Percentiles rank a stretch among this genome's conserved stretches.
phyloP scores from a whole-genome alignment of 1,139 yeast species.

The Entelexis sorbosivorans region DNA sequence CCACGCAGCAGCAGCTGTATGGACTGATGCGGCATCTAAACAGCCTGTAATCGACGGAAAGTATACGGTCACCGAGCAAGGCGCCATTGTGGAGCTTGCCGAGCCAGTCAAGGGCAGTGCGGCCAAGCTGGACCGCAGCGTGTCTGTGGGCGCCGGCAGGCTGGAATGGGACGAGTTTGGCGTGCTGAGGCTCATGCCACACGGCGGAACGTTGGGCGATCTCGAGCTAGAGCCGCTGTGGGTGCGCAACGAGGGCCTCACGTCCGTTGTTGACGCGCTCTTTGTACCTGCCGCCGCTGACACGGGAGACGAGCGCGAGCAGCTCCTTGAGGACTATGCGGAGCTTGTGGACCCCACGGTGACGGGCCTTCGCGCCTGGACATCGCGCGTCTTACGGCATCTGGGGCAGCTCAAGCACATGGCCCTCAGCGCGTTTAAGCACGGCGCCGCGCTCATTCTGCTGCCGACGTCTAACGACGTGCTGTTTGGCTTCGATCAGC shows the following conservation, averaged over 20 bases:
- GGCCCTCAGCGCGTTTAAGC: background rate
- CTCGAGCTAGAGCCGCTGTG: conserved; percentile 26
- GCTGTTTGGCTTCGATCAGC: conserved; percentile 30
- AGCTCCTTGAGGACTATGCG: background rate
- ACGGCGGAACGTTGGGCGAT: background rate
- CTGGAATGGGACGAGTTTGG: conserved; percentile 14
- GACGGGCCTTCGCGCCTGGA: background rate
- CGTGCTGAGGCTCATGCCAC: conserved; percentile 2
- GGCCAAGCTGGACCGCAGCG: background rate
- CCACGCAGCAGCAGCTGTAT: conserved; percentile 1
- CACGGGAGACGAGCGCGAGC: background rate
- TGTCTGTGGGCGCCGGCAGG: background rate
- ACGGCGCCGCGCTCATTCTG: conserved; percentile 10
- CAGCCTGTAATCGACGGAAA: conserved; percentile 2
- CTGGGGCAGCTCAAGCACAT: conserved; percentile 5
- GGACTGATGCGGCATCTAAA: background rate
- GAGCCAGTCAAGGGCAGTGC: background rate
- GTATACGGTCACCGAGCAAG: background rate
- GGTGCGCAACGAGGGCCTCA: conserved; percentile 39
- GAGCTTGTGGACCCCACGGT: background rate
- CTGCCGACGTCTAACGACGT: conserved; percentile 7
- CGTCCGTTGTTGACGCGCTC: conserved; percentile 32
- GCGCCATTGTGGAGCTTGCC: background rate
- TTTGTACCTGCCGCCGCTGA: conserved; percentile 27
- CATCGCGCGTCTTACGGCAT: conserved; percentile 8